These are phyloP conservation scores for Tetracladium maxilliforme DNA, from an alignment of 2,329 filamentous ascomycete species.

Conservation along the genomic window DNA sequence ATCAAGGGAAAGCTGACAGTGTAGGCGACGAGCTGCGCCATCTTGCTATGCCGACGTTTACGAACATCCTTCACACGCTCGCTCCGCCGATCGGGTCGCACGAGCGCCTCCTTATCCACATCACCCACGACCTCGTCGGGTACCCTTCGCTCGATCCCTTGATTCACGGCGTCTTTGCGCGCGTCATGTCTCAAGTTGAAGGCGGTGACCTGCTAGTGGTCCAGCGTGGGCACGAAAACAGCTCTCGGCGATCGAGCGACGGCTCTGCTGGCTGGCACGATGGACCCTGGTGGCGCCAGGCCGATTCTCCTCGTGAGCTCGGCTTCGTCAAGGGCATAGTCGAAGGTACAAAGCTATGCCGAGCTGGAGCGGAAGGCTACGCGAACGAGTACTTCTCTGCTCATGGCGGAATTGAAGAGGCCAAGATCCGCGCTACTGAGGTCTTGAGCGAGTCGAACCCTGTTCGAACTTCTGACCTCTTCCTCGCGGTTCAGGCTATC, in stretches of 20 bases:
- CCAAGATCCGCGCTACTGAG: conserved; percentile 66
- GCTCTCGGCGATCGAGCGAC: conserved; percentile 50
- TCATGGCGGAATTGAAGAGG: conserved; percentile 65
- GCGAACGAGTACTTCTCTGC: conserved; percentile 70
- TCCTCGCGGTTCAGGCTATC: conserved; percentile 87
- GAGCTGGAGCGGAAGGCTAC: conserved; percentile 80
- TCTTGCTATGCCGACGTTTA: conserved; percentile 85
- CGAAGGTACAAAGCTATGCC: conserved; percentile 82
- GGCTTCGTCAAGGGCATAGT: conserved; percentile 65
- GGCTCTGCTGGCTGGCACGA: conserved; percentile 67
- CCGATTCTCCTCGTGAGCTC: conserved; percentile 55
- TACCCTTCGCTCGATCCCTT: conserved; percentile 91
- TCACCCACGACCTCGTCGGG: conserved; percentile 86
- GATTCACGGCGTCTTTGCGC: conserved; percentile 80
- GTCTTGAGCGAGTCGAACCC: conserved; percentile 73
- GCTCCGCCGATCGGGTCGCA: conserved; percentile 94
- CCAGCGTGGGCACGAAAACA: conserved; percentile 79
- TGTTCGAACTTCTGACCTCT: conserved; percentile 84
- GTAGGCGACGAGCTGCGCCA: conserved; percentile 75
- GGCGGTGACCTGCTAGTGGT: conserved; percentile 89
- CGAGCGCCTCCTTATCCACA: conserved; percentile 92
- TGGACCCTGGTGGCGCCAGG: conserved; percentile 88
- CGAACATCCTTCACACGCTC: conserved; percentile 85
- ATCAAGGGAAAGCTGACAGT: background rate
- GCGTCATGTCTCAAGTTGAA: conserved; percentile 98